Base-by-base conservation (phyloP, 192 early-diverging fungal genomes). In the Chytriomyces hyalinus region DNA sequence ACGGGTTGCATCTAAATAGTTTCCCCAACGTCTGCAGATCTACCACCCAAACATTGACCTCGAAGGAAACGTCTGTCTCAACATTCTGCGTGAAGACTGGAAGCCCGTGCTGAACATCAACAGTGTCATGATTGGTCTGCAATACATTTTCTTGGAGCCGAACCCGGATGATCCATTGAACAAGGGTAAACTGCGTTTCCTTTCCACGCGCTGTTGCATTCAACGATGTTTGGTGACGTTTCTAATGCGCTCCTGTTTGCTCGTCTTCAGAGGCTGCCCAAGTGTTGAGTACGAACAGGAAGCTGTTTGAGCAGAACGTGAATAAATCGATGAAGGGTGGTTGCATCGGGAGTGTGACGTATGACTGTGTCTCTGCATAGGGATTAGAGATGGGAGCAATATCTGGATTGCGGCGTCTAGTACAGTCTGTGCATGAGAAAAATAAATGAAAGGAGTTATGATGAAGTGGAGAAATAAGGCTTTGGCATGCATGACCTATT, bases 11-110 rank as follows among this genome's bases (percentile, higher is more conserved):
- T 36, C 36, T 36, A 36, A 36, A 36, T 4, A 59, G 65, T 47
- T 0, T 9, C 47, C 13, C 57, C 44, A 65, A 13, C 15, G 47
- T 7, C 67, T 50, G 22, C 85, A 92, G 85, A 96, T 98, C 64
- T 99, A 95, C 83, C 97, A 99, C 82, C 97, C 97, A 10, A 99
- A 99, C 82, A 97, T 99, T 80, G 95, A 99, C 77, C 84, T 95
- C 6, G 94, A 96, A 64, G 97, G 97, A 57, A 96, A 98, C 59
- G 93, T 99, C 47, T 99, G 97, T 77, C 85, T 99, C 43, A 98
- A 98, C 82, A 94, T 99, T 73, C 84, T 99, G 75, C 92, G 97
- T 71, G 96, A 99, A 80, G 96, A 99, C 83, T 99, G 97, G 97
- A 97, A 96, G 78, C 97, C 97, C 4, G 97, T 97, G n/a, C 87